Evolutionary conservation across 1,284 basidiomycete species (phyloP).

Genomic region (Coniophora puteana): DNA sequence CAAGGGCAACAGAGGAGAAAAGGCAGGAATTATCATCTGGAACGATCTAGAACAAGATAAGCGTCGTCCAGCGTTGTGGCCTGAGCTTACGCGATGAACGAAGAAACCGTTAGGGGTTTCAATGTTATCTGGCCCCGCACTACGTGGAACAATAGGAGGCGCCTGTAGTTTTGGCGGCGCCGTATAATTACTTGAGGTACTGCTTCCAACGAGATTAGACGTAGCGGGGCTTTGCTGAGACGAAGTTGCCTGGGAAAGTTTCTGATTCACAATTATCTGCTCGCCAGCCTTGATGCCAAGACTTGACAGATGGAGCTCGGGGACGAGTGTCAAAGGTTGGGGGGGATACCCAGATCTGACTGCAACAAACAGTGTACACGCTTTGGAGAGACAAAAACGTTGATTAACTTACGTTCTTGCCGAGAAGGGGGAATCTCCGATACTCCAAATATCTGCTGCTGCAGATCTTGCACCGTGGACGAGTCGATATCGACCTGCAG

Average conservation of each 20-base stretch:
- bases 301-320: slow-evolving; percentile 67
- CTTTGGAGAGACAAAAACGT: slow-evolving; percentile 4
- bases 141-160: slow-evolving; percentile 19
- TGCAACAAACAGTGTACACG: slow-evolving; percentile 25
- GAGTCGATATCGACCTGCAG: slow-evolving; percentile 64
- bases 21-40: slow-evolving; percentile 94
- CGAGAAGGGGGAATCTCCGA: slow-evolving; percentile 73
- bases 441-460: slow-evolving; percentile 61
- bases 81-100: slow-evolving; percentile 58
- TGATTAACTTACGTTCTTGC: slow-evolving; percentile 63
- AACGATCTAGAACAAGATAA: slow-evolving; percentile 56
- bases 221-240: slow-evolving; percentile 13
- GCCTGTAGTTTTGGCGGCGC: not conserved
- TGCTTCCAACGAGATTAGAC: slow-evolving; percentile 3
- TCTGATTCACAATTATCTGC: slow-evolving; percentile 76
- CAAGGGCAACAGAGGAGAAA: slow-evolving; percentile 80
- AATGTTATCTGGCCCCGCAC: slow-evolving; percentile 53
- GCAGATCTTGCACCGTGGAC: slow-evolving; percentile 68
- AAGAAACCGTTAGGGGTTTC: slow-evolving; percentile 53
- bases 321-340: slow-evolving; percentile 62
- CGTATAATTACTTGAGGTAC: not conserved
- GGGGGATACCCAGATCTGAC: slow-evolving; percentile 89
- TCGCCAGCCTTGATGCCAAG: slow-evolving; percentile 77
- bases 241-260: slow-evolving; percentile 18
- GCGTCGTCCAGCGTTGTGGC: not conserved